Evolutionary conservation across 768 basidiomycete species (phyloP).

Genomic region (Pleurotus eryngii): DNA sequence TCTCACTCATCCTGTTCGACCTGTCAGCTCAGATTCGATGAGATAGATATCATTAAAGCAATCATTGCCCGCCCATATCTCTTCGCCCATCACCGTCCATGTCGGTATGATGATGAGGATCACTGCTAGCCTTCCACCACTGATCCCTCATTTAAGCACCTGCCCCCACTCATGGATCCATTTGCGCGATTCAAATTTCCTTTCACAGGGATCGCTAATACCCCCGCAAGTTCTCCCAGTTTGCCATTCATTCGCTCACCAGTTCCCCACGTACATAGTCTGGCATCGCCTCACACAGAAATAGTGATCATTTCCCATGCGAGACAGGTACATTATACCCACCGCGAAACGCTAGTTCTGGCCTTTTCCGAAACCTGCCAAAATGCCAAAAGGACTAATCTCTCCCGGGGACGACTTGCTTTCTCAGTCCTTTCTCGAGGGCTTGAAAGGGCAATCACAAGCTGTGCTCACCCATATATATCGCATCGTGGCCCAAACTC

Average conservation of each 20-base stretch:
- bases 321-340: neutral
- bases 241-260: neutral
- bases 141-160: neutral
- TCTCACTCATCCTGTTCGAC: slow-evolving; percentile 37
- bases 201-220: no score
- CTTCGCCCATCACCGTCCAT: slow-evolving; percentile 24
- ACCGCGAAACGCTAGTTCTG: neutral
- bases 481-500: neutral
- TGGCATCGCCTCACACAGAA: neutral
- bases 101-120: slow-evolving; percentile 19
- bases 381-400: neutral
- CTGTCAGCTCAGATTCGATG: slow-evolving; percentile 26
- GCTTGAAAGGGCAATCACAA: neutral
- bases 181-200: no score
- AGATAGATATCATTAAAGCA: slow-evolving; percentile 12
- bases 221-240: no score
- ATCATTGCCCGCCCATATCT: slow-evolving; percentile 14
- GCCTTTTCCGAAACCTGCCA: neutral
- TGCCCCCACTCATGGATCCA: no score
- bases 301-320: neutral
- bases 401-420: neutral
- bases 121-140: slow-evolving; percentile 8
- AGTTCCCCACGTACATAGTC: neutral
- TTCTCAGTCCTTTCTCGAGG: neutral
- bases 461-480: neutral